These are phyloP conservation scores for Kalmusia sp. DNA, from an alignment of 2,329 filamentous ascomycete species.

Conservation along the genomic window DNA sequence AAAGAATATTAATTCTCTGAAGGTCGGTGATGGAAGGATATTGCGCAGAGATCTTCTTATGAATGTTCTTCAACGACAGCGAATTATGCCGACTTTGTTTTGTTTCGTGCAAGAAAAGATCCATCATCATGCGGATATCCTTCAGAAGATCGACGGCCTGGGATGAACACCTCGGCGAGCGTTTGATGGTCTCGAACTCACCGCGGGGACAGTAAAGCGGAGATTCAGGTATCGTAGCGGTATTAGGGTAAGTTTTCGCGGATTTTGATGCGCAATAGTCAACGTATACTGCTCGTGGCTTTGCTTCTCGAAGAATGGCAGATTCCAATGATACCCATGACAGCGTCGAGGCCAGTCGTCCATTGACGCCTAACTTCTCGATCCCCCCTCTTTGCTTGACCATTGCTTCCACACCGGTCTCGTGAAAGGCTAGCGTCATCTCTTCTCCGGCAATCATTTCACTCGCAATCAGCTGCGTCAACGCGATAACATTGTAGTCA, in stretches of 20 bases:
- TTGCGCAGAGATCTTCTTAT: slow-evolving; percentile 27
- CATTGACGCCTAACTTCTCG: slow-evolving; percentile 34
- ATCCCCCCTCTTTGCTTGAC: slow-evolving; percentile 44
- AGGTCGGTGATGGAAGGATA: slow-evolving; percentile 24
- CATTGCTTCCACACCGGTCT: slow-evolving; percentile 39
- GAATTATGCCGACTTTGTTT: slow-evolving; percentile 26
- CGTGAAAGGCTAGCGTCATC: slow-evolving; percentile 29
- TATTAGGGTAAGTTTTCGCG: slow-evolving; percentile 21
- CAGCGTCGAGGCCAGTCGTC: slow-evolving; percentile 39
- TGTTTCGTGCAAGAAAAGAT: slow-evolving; percentile 33
- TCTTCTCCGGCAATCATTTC: slow-evolving; percentile 41
- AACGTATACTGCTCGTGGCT: slow-evolving; percentile 33
- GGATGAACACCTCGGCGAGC: slow-evolving; percentile 21
- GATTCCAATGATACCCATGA: slow-evolving; percentile 42
- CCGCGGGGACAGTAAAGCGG: slow-evolving; percentile 42
- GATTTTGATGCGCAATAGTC: slow-evolving; percentile 29
- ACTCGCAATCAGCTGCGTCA: slow-evolving; percentile 44
- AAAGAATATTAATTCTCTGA: slow-evolving; percentile 17
- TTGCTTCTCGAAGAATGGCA: slow-evolving; percentile 39
- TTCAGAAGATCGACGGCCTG: slow-evolving; percentile 31
- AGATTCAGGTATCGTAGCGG: slow-evolving; percentile 41
- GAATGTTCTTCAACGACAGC: slow-evolving; percentile 21
- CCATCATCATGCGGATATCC: slow-evolving; percentile 39
- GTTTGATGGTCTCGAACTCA: slow-evolving; percentile 35
- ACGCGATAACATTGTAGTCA: slow-evolving; percentile 45